phyloP scores from a whole-genome alignment of 768 basidiomycete species.

The Collybiopsis luxurians region DNA sequence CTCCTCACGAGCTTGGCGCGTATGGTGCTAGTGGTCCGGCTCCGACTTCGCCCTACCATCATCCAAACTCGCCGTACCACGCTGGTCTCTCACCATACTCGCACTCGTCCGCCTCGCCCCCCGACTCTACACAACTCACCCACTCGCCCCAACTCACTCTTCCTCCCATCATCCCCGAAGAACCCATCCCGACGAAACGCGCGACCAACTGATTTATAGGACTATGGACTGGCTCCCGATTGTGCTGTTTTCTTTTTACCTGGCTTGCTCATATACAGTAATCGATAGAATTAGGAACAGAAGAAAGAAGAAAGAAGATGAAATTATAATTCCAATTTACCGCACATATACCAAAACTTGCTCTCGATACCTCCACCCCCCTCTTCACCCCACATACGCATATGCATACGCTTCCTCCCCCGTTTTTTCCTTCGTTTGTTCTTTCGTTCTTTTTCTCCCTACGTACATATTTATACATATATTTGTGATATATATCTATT shows the following conservation, averaged over 20 bases:
- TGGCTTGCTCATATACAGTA: too few species aligned
- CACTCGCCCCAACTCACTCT: neutral
- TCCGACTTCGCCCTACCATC: too few species aligned
- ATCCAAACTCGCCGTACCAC: neutral
- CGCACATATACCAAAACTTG: neutral
- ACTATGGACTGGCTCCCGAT: too few species aligned
- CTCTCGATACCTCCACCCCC: neutral
- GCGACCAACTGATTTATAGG: neutral
- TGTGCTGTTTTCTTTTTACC: too few species aligned
- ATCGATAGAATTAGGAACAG: neutral
- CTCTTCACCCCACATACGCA: neutral
- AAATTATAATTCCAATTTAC: neutral
- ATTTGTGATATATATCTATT: neutral
- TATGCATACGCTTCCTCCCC: too few species aligned
- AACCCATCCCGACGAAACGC: neutral
- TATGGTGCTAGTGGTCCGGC: too few species aligned
- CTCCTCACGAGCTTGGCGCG: neutral
- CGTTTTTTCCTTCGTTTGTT: neutral
- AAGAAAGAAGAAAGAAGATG: neutral
- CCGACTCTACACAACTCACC: neutral
- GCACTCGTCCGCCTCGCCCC: neutral
- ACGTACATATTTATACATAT: conserved; percentile 2
- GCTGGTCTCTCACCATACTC: neutral
- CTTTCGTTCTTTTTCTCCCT: neutral
- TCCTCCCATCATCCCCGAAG: neutral